Evolutionary conservation across 176 grass and related monocot species (phyloP), one percentile per base, ranked within the genome.

Genomic region (Lolium multiflorum): DNA sequence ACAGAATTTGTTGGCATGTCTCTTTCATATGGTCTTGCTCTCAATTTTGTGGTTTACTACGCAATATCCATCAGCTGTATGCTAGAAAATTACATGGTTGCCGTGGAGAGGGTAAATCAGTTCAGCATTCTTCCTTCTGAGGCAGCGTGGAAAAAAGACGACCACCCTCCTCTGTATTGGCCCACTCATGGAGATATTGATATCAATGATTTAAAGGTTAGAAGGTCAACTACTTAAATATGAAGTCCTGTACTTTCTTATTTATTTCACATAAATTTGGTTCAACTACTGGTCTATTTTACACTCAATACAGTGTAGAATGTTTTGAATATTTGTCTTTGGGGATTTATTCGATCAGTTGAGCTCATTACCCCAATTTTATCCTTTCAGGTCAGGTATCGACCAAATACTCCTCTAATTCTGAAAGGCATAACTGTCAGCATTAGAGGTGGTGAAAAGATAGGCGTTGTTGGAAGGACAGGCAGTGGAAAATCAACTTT

Each of bases 401-500:
- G 96, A 71, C 41, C 91, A 71, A 91, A 95, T 80, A 98, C 96
- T 82, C 93, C 96, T 90, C 57, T 98, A 74, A 91, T 98, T 81
- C 68, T 98, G 17, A 95, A 95, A 77, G 96, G 96, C 20, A 87
- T 98, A 62, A 92, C 85, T 31, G 5, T 95, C 63, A 94, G 88
- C 43, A 89, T 98, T 72, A 85, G 15, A 46, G 90, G 91, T 65
- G 96, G 96, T 84, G 91, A 95, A 74, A 98, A 98, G 77, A 92
- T 98, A 87, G 96, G 96, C 68, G 79, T 98, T 39, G 91, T 98
- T 16, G 96, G 96, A 26, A 90, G 96, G 78, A 98, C 96, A 83
- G 96, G 96, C 61, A 94, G 96, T 77, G 96, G 96, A 56, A 98
- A 98, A 58, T 98, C 96, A 38, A 98, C 96, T 63, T 86, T 98